Evolutionary conservation across 768 basidiomycete genomes (phyloP).

Genomic region (Rhizopogon vulgaris): DNA sequence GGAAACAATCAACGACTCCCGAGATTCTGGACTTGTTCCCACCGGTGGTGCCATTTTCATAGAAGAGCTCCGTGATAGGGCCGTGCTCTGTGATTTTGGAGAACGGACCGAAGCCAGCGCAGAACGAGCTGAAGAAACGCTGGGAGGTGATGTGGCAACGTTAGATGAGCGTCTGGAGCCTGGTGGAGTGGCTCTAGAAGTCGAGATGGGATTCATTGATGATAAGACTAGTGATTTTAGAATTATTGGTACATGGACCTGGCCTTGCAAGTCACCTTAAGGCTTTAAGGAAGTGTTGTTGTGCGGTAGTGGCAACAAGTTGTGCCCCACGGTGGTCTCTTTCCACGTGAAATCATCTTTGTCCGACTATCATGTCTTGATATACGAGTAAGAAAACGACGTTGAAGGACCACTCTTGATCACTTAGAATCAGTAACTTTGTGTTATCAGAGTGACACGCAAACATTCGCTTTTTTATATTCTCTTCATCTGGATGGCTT

Average conservation of each 20-base stretch:
- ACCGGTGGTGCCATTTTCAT: constrained; percentile 39
- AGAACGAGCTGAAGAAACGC: constrained; percentile 55
- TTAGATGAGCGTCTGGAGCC: constrained; percentile 40
- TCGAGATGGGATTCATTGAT: constrained; percentile 37
- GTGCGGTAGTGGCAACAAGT: too few relatives aligned
- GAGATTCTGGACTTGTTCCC: constrained; percentile 37
- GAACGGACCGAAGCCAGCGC: constrained; percentile 50
- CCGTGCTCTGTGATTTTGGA: constrained; percentile 38
- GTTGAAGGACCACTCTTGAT: not conserved
- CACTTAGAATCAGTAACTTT: not conserved
- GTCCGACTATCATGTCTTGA: too few relatives aligned
- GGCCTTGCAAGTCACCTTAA: constrained; percentile 2
- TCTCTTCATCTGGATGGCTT: not conserved
- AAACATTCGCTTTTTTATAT: not conserved
- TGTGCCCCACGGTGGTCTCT: too few relatives aligned
- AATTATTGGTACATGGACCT: constrained; percentile 2
- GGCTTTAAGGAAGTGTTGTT: not conserved
- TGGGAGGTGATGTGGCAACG: constrained; percentile 37
- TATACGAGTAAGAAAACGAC: too few relatives aligned
- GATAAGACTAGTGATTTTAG: not conserved
- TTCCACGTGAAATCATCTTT: not conserved
- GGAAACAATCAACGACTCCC: constrained; percentile 52
- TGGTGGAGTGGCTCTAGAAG: constrained; percentile 38
- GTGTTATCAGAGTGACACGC: not conserved
- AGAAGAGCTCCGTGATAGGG: constrained; percentile 44